Percentiles rank a stretch among this genome's conserved stretches.
Conservation (phyloP, 2,329 filamentous ascomycete genomes). For the Neurospora crassa region DNA sequence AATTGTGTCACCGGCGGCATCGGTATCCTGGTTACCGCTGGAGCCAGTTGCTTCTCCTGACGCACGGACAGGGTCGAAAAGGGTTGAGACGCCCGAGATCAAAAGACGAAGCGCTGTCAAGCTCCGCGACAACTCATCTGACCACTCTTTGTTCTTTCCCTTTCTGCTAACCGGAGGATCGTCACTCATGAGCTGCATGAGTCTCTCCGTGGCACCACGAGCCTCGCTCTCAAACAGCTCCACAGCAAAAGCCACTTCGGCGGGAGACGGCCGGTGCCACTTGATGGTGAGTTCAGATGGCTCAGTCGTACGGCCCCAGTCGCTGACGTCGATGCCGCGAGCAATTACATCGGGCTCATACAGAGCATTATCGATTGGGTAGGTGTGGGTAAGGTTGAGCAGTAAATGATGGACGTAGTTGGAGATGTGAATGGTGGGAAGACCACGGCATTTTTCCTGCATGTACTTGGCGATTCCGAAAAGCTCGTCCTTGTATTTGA, state of each 20-base stretch:
- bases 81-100: slow-evolving; percentile 76
- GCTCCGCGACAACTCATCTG: slow-evolving; percentile 87
- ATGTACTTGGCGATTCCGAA: slow-evolving; percentile 90
- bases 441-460: slow-evolving; percentile 89
- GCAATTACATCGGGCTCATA: slow-evolving; percentile 71
- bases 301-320: slow-evolving; percentile 76
- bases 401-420: slow-evolving; percentile 96
- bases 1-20: slow-evolving; percentile 35
- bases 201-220: slow-evolving; percentile 61
- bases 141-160: slow-evolving; percentile 98
- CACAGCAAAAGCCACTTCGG: slow-evolving; percentile 81
- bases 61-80: slow-evolving; percentile 74
- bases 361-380: slow-evolving; percentile 79
- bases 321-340: slow-evolving; percentile 61
- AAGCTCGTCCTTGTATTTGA: slow-evolving; percentile 81
- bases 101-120: slow-evolving; percentile 82
- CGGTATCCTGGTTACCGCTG: slow-evolving; percentile 41
- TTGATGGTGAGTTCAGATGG: slow-evolving; percentile 71
- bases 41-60: slow-evolving; percentile 42
- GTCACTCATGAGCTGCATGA: slow-evolving; percentile 72
- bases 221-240: slow-evolving; percentile 82
- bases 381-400: slow-evolving; percentile 88
- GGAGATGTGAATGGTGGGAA: slow-evolving; percentile 91
- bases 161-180: slow-evolving; percentile 77
- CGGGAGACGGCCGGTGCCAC: slow-evolving; percentile 77